phyloP scores from a whole-genome alignment of 495 filamentous ascomycete genomes.

The Schizothecium vesticola region DNA sequence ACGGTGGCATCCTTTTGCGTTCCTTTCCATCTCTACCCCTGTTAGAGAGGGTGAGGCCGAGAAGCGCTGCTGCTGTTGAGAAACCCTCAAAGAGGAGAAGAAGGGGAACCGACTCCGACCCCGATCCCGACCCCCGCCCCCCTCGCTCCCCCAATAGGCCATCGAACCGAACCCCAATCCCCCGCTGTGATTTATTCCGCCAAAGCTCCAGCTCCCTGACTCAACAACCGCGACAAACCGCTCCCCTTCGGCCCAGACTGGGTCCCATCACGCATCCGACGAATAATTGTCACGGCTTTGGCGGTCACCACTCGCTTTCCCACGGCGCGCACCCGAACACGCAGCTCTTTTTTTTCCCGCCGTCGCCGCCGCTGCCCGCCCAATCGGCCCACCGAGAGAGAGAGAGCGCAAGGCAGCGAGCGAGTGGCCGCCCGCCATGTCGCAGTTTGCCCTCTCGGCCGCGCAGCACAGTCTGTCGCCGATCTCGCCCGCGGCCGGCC shows the following conservation, averaged over 20 bases:
- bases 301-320: neutral
- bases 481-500: constrained; percentile 23
- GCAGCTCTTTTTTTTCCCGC: neutral
- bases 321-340: neutral
- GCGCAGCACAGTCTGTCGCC: constrained; percentile 26
- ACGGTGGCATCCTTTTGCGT: neutral
- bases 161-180: neutral
- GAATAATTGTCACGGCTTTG: constrained; percentile 4
- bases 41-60: neutral
- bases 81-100: neutral
- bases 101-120: neutral
- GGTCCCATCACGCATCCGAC: neutral
- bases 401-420: neutral
- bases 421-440: constrained; percentile 19
- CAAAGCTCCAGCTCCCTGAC: constrained; percentile 11
- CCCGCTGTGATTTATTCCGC: neutral
- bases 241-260: constrained; percentile 13
- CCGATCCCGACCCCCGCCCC: neutral
- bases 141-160: neutral
- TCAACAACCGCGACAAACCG: constrained; percentile 29
- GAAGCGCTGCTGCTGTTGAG: neutral
- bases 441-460: constrained; percentile 26
- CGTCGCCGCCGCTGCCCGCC: neutral
- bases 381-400: neutral
- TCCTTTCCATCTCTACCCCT: neutral